A percentile compares a stretch with the other conserved stretches of the same genome.
Conservation (phyloP, 164 flowering plant genomes). For the Kingdonia uniflora region DNA sequence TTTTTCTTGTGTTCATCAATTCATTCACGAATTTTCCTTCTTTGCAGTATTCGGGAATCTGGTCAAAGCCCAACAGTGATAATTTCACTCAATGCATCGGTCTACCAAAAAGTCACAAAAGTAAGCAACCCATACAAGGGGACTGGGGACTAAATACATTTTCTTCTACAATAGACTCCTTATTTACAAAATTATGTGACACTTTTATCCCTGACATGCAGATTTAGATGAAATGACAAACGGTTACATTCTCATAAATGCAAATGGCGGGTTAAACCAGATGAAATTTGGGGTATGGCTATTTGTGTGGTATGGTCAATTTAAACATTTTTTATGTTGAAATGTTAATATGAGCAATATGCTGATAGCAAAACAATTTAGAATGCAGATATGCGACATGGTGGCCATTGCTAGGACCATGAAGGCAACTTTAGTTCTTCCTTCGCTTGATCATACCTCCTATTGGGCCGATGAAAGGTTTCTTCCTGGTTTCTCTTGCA, state of each 20-base stretch:
- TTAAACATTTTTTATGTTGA: too few relatives aligned
- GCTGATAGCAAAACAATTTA: conserved; percentile 36
- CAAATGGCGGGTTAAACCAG: conserved; percentile 98
- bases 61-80: conserved; percentile 74
- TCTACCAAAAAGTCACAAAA: conserved; percentile 34
- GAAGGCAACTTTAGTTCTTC: conserved; percentile 99
- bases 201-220: conserved; percentile 22
- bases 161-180: not conserved
- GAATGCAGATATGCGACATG: conserved; percentile 98
- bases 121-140: conserved; percentile 29
- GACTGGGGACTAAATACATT: not conserved
- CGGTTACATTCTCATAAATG: conserved; percentile 86
- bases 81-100: conserved; percentile 74
- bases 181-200: too few relatives aligned
- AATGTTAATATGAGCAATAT: not conserved
- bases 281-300: conserved; percentile 99
- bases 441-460: conserved; percentile 92
- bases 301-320: conserved; percentile 11
- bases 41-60: conserved; percentile 62
- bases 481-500: not conserved
- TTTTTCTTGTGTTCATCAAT: not conserved
- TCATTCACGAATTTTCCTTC: conserved; percentile 4
- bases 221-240: conserved; percentile 61
- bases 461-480: conserved; percentile 99
- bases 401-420: conserved; percentile 90